Evolutionary conservation across 208 protist genomes (phyloP), one percentile per base, ranked within the genome.

Genomic region (Angomonas ambiguus): DNA sequence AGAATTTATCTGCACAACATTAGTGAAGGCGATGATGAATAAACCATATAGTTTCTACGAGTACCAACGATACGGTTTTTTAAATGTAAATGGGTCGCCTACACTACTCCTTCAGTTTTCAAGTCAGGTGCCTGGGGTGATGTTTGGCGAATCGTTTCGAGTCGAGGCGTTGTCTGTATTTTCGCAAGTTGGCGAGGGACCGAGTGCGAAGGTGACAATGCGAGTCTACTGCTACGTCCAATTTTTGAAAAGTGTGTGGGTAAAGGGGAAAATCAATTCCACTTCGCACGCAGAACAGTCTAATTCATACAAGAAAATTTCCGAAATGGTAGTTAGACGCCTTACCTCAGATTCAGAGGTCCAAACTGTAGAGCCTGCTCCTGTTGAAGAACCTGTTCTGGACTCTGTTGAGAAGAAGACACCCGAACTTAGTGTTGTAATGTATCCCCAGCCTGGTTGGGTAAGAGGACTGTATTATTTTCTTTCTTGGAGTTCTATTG

Each of bases 81-180:
- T 83, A 69, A 85, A 82, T 64, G 53, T 90, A 27, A 67, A 51
- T 34, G 80, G 73, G 24, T 51, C 41, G 59, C 80, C 80, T 22
- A 84, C 75, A n/a, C 61, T 90, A 32, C 56, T 78, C 35, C 70
- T 87, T 41, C 83, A 89, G 57, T 76, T 86, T 31, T 89, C 83
- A 34, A 80, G 74, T 41, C 83, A 89, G 72, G 71, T 76, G 2
- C 58, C 71, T 1, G 78, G 80, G 20, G 80, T 86, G 24, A 84
- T 80, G 80, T 86, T 81, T 62, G 60, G 72, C 25, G 79, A 85
- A n/a, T 64, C 80, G 18, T 89, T 89, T 45, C 83, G 83, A 30
- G 73, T 48, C 20, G 79, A 89, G 69, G 69, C 77, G 24, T 53
- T 86, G 18, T 49, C 76, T 22, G 49, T 69, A 48, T 86, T 86